Base-by-base conservation (phyloP, 1,284 basidiomycete genomes). In the Hymenochaete sp. region DNA sequence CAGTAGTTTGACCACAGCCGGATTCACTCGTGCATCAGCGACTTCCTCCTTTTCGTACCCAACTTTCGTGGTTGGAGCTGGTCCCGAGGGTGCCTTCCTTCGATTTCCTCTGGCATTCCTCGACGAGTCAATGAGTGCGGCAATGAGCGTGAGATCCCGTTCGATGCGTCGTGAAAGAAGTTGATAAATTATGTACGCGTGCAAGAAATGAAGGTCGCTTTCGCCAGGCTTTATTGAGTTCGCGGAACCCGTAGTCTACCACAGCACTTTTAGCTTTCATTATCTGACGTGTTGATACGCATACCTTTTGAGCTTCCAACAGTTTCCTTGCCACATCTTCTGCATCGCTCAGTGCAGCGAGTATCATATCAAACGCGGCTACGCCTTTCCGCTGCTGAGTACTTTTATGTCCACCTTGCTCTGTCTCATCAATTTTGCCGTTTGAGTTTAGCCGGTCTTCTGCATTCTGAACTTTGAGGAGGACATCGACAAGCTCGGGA, bases 401-500 rank as follows among this genome's bases (percentile, higher is more conserved):
- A 44, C 64, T 65, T 47, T 64, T 71, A 1, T 59, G 59, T 49
- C 67, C 73, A 57, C 62, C 65, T 46, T 62, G 62, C 41, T 47
- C 58, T 22, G 56, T 50, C 16, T 47, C 54, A 49, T 57, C 33
- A 5, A 26, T 14, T 49, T 54, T 60, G 21, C 52, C 58, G 7
- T 14, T 33, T 42, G 60, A 60, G 6, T 51, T 46, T 28, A 55
- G 55, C 33, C 55, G 57, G 47, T 61, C 58, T 56, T 93, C 77
- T 2, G 85, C 89, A 10, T 82, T 77, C 57, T 93, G 87, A 3
- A 95, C 86, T 55, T 79, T 83, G 49, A 90, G 63, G 50, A 97
- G 68, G 14, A 87, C 87, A 56, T 88, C 87, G 41, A 97, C 91
- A 41, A 98, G 67, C 65, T 98, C 93, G 0, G 92, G 89, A 56